Conservation (phyloP, 441 rosid species). For the Erodium trifolium region DNA sequence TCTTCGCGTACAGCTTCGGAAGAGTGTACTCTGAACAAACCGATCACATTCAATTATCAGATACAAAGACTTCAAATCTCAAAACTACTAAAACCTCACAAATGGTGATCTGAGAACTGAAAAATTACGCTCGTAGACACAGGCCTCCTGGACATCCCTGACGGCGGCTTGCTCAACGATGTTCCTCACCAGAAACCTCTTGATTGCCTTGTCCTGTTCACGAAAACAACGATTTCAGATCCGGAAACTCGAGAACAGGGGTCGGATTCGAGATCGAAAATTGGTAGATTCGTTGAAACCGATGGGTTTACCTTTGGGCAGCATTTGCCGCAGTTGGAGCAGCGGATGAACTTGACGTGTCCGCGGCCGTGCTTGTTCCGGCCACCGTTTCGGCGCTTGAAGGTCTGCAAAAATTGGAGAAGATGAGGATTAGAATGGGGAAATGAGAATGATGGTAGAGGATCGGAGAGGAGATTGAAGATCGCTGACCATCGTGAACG, state of each 20-base stretch:
- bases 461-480: background rate
- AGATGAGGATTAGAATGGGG: background rate
- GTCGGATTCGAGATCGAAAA: background rate
- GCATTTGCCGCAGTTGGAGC: slow-evolving; percentile 95
- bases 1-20: slow-evolving; percentile 43
- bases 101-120: background rate
- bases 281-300: background rate
- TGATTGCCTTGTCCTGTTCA: slow-evolving; percentile 72
- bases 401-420: slow-evolving; percentile 39
- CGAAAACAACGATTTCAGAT: background rate
- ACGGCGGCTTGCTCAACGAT: slow-evolving; percentile 95
- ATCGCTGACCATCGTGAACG: background rate
- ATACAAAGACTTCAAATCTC: background rate
- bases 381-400: slow-evolving; percentile 93
- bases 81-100: background rate
- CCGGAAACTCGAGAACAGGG: background rate
- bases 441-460: background rate
- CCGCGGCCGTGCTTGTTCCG: slow-evolving; percentile 98
- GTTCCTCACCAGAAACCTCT: slow-evolving; percentile 91
- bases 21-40: slow-evolving; percentile 50
- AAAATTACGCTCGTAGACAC: slow-evolving; percentile 63
- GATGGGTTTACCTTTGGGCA: slow-evolving; percentile 56
- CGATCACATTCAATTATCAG: background rate
- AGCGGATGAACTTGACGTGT: slow-evolving; percentile 81
- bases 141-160: slow-evolving; percentile 88